These are phyloP conservation scores for Helenozyma rhizophorensis DNA, from an alignment of 805 yeast genomes.

Conservation along the genomic window DNA sequence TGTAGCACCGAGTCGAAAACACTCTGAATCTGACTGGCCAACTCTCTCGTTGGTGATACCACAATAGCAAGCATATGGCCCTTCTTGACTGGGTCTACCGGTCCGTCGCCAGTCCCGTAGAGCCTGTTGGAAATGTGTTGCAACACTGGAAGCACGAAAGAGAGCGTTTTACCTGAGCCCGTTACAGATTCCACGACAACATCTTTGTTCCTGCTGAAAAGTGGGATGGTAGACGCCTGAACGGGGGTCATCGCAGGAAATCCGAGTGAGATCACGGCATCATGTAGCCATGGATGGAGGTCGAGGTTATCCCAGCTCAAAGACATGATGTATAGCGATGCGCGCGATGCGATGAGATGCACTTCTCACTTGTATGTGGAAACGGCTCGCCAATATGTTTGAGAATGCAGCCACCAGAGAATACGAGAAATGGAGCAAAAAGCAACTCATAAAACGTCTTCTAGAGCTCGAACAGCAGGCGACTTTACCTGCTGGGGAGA, in stretches of 20 bases:
- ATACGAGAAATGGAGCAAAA: constrained; percentile 61
- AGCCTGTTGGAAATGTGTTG: constrained; percentile 51
- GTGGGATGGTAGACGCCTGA: constrained; percentile 90
- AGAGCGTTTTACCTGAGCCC: constrained; percentile 97
- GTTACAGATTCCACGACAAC: constrained; percentile 97
- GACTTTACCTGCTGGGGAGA: not conserved
- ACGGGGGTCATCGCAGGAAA: constrained; percentile 90
- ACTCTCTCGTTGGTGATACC: constrained; percentile 68
- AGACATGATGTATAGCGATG: constrained; percentile 22
- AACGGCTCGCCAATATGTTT: constrained; percentile 19
- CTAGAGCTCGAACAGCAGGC: constrained; percentile 45
- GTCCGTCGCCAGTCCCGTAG: constrained; percentile 18
- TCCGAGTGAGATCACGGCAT: constrained; percentile 72
- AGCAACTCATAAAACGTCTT: constrained; percentile 57
- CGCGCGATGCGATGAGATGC: constrained; percentile 4
- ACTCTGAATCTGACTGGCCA: constrained; percentile 64
- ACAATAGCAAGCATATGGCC: constrained; percentile 73
- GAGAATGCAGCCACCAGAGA: constrained; percentile 19
- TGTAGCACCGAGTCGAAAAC: constrained; percentile 61
- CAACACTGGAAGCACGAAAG: constrained; percentile 78
- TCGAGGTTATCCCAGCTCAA: constrained; percentile 58
- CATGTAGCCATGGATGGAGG: constrained; percentile 65
- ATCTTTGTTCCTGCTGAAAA: constrained; percentile 79
- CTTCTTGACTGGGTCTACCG: constrained; percentile 35
- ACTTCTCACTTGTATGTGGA: constrained; percentile 19